Base-by-base conservation (phyloP, 495 filamentous ascomycete species). In the Xylaria longipes region DNA sequence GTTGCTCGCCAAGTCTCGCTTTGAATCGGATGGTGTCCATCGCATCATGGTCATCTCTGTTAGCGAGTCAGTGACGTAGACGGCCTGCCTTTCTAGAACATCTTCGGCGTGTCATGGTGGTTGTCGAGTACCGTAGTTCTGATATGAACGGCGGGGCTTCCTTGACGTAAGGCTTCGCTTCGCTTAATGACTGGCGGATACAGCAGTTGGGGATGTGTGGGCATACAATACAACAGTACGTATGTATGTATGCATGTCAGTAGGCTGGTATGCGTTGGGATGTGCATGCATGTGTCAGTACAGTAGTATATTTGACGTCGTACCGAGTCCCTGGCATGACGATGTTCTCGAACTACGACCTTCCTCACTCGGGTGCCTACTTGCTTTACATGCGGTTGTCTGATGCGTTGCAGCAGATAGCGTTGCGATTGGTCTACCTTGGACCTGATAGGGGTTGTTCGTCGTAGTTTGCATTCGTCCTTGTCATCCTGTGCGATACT, bases 251-350 rank as follows among this genome's bases (percentile, higher is more conserved):
- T 0, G 54, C n/a, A 8, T 1, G 12, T 58, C 14, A 7, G 35
- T 61, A 20, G 27, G 31, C 29, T 37, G 31, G 35, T 39, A 62
- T 43, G 60, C 33, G 57, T 29, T 15, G 54, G 54, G 3, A 57
- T 57, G 46, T 31, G 52, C 58, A 39, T 62, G 60, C 60, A 43
- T 62, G 60, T 25, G 33, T 58, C 31, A 33, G 54, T 57, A n/a
- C n/a, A n/a, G 2, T 52, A 12, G 12, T 3, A 29, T 31, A 60
- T 33, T 60, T 22, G n/a, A 60, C 57, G 60, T 63, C 37, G 60
- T 63, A 65, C 62, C 41, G 62, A 65, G 39, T 33, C 8, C 62
- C 62, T 65, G 60, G 37, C 60, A 63, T 63, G 60, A 63, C 5
- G 60, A 63, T 63, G 43, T 11, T 25, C 11, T 0, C 5, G 5